Percentiles rank a stretch among this genome's conserved stretches.
phyloP scores from a whole-genome alignment of 305 asterid species.

The Rubia balearica region DNA sequence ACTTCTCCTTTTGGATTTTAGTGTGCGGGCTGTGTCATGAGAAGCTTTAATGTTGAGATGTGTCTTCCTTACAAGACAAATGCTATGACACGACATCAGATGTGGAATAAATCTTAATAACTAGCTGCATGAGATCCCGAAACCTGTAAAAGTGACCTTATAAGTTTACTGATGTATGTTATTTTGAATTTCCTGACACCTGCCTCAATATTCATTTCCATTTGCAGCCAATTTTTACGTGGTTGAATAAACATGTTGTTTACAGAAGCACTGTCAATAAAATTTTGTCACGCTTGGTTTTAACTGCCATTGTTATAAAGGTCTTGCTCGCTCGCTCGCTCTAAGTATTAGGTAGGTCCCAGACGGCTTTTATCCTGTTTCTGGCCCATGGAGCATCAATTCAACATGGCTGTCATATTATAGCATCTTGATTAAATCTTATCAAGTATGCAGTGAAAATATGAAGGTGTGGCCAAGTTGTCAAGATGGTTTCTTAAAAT shows the following conservation, averaged over 20 bases:
- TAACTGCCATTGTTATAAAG: background rate
- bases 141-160: background rate
- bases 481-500: background rate
- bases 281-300: too few species aligned
- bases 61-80: background rate
- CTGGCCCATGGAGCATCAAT: background rate
- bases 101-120: background rate
- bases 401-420: too few species aligned
- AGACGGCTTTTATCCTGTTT: background rate
- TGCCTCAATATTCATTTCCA: background rate
- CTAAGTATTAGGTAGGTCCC: background rate
- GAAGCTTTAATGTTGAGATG: too few species aligned
- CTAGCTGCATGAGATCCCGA: background rate
- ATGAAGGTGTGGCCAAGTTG: too few species aligned
- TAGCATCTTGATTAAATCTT: too few species aligned
- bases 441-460: too few species aligned
- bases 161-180: background rate
- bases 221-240: background rate
- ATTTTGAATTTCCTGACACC: background rate
- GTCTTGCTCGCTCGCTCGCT: background rate
- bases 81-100: background rate
- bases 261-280: too few species aligned
- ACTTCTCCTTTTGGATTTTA: background rate
- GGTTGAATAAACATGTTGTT: background rate
- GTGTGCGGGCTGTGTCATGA: background rate